Conservation (phyloP, 225 moss, liverwort and hornwort genomes). For the Pseudoscleropodium purum region DNA sequence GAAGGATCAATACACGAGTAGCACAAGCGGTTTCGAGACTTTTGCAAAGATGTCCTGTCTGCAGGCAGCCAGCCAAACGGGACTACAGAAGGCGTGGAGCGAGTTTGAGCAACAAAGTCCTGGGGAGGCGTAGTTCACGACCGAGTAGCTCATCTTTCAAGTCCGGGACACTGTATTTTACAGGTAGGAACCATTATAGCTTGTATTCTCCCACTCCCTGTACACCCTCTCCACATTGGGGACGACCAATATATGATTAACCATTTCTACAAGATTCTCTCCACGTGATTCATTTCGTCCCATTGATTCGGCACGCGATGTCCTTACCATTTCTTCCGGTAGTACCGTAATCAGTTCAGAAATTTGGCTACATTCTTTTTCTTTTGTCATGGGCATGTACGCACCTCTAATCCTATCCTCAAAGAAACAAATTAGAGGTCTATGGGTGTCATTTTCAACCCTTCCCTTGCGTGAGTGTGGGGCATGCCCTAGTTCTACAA, state of each 20-base stretch:
- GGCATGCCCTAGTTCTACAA: too few relatives aligned
- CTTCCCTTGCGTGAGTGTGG: too few relatives aligned
- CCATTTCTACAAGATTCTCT: not conserved
- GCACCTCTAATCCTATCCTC: too few relatives aligned
- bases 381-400: too few relatives aligned
- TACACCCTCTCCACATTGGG: constrained; percentile 39
- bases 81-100: not conserved
- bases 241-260: constrained; percentile 8
- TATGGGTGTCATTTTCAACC: too few relatives aligned
- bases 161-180: constrained; percentile 31
- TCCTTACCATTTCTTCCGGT: too few relatives aligned
- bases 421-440: too few relatives aligned
- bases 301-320: not conserved
- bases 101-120: not conserved
- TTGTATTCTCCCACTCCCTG: constrained; percentile 19
- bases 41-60: not conserved
- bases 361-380: not conserved
- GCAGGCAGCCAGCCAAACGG: not conserved
- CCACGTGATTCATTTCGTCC: not conserved
- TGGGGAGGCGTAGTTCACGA: not conserved
- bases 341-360: too few relatives aligned
- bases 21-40: constrained; percentile 5
- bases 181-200: constrained; percentile 3
- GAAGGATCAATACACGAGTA: not conserved
- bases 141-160: not conserved